phyloP scores from a whole-genome alignment of 2,329 filamentous ascomycete species.

The Plectosphaerella cucumerina region DNA sequence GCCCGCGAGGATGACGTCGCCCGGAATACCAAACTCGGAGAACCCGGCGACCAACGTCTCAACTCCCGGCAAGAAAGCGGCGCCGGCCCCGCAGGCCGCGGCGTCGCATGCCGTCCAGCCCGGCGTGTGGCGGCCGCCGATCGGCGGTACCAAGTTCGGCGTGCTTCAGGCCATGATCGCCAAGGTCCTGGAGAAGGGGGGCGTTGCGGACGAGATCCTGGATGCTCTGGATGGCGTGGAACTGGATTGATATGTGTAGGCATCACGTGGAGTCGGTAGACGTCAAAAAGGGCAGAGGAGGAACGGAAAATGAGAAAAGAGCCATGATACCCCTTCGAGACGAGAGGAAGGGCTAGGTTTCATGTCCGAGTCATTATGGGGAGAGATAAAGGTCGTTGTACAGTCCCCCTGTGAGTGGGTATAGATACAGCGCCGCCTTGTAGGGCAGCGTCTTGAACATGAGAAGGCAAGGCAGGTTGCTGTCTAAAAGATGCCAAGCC shows the following conservation, averaged over 20 bases:
- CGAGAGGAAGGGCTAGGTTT: background rate
- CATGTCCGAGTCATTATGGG: background rate
- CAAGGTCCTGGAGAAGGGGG: slow-evolving; percentile 70
- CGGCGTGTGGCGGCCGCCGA: slow-evolving; percentile 80
- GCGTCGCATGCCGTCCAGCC: slow-evolving; percentile 50
- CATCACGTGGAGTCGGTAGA: background rate
- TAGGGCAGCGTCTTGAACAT: background rate
- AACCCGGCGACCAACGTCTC: slow-evolving; percentile 49
- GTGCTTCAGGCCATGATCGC: slow-evolving; percentile 72
- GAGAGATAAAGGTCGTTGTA: slow-evolving; percentile 5
- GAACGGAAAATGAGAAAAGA: slow-evolving; percentile 1
- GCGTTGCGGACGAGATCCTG: slow-evolving; percentile 82
- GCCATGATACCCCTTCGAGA: slow-evolving; percentile 8
- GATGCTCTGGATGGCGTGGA: slow-evolving; percentile 76
- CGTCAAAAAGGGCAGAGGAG: background rate
- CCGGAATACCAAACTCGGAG: slow-evolving; percentile 61
- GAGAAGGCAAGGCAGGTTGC: too few relatives aligned
- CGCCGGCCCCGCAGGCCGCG: slow-evolving; percentile 23
- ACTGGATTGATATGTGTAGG: slow-evolving; percentile 40
- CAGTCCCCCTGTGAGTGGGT: slow-evolving; percentile 1
- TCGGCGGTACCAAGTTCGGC: slow-evolving; percentile 75
- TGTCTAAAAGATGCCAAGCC: slow-evolving; percentile 73
- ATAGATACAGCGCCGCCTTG: slow-evolving; percentile 4
- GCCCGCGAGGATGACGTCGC: slow-evolving; percentile 67
- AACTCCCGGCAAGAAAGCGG: slow-evolving; percentile 28